Evolutionary conservation across 1,284 basidiomycete genomes (phyloP), one percentile per base, ranked within the genome.

Genomic region (Stygiomarasmius scandens): DNA sequence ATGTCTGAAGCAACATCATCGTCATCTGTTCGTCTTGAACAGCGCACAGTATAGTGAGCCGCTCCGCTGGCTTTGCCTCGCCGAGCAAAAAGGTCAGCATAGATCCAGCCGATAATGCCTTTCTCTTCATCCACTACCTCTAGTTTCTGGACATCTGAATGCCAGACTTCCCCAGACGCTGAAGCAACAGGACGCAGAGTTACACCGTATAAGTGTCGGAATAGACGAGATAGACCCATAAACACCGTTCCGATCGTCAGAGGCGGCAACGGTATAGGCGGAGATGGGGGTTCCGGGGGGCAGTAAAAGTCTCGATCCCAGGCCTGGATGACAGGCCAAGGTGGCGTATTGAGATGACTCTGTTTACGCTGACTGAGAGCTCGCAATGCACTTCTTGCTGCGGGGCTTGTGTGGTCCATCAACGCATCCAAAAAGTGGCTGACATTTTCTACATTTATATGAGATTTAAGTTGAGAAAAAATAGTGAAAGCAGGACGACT

Each of bases 11-110:
- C 70, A 54, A 83, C 79, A 68, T 98, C 93, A 66, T 99, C 96
- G 60, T 96, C 86, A 66, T 98, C 96, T 1, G 92, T 89, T 50
- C 96, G 77, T 44, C 96, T 78, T 1, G 95, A 97, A 74, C 97
- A 99, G 10, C 95, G 85, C 10, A 99, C 95, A 2, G 96, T 99
- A 72, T 98, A 99, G 72, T 99, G 96, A 1, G 96, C 97, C 0
- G 97, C 96, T 12, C 94, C 93, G 44, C 86, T 84, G 2, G 93
- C 86, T 73, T 99, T 99, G 8, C 93, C 94, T 38, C 82, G 77
- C 29, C 96, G 80, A 9, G 87, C 83, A 71, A 95, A 98, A 23
- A 99, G 77, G 73, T 99, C 96, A 19, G 93, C 91, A 68, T 97
- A 99, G 67, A 99, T 93, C 80, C 92, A 94, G 1, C 96, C 96